These are phyloP conservation scores for Penicillium sp. DNA, from an alignment of 2,329 filamentous ascomycete genomes.

Conservation along the genomic window DNA sequence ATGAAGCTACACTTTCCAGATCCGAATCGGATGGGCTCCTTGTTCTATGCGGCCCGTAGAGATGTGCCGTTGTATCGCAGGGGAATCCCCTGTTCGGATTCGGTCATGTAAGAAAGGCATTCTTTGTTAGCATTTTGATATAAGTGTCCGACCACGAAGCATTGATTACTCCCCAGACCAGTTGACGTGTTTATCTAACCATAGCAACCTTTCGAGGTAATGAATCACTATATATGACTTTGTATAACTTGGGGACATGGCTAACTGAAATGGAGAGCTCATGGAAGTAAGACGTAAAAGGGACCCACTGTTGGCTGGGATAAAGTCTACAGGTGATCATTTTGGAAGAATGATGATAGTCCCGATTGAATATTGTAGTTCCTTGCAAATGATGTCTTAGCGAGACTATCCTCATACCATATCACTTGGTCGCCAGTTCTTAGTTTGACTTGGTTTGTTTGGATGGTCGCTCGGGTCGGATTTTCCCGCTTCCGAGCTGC, in stretches of 20 bases:
- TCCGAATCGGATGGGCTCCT: slow-evolving; percentile 16
- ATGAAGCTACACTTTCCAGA: slow-evolving; percentile 20
- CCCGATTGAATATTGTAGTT: background rate
- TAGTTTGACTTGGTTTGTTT: background rate
- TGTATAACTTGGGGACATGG: background rate
- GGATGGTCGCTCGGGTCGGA: slow-evolving; percentile 16
- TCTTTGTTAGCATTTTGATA: slow-evolving; percentile 8
- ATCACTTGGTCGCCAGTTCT: too few relatives aligned
- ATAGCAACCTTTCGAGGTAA: background rate
- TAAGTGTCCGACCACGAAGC: slow-evolving; percentile 4
- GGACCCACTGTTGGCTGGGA: too few relatives aligned
- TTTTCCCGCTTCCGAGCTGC: slow-evolving; percentile 17
- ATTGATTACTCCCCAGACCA: background rate
- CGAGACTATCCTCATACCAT: too few relatives aligned
- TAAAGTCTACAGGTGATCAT: too few relatives aligned
- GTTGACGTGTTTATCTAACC: background rate
- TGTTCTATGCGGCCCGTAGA: slow-evolving; percentile 9
- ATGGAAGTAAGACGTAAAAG: too few relatives aligned
- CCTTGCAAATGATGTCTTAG: background rate
- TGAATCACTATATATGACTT: background rate
- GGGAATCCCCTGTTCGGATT: background rate
- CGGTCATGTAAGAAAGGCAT: slow-evolving; percentile 9
- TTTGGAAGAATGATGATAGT: too few relatives aligned
- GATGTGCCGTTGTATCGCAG: slow-evolving; percentile 3
- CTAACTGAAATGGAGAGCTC: too few relatives aligned